Conservation (phyloP, 129 eudicot genomes). For the Erigeron canadensis region DNA sequence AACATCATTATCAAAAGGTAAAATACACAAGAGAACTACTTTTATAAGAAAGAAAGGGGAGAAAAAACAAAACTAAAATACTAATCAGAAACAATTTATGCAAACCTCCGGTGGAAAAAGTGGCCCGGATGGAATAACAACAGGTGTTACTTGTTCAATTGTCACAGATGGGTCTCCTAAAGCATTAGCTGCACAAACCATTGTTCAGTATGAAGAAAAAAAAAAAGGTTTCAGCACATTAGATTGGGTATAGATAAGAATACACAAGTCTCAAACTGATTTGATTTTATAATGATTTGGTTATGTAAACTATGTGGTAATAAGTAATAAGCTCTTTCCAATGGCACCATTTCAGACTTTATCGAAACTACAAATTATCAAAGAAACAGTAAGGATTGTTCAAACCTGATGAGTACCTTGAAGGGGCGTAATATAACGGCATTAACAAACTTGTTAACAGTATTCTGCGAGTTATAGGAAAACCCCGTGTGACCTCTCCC, state of each 20-base stretch:
- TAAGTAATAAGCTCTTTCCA: not conserved
- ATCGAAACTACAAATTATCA: not conserved
- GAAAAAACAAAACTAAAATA: not conserved
- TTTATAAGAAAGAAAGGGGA: constrained; percentile 7
- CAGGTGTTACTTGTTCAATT: constrained; percentile 93
- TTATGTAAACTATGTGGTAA: not conserved
- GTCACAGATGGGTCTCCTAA: constrained; percentile 93
- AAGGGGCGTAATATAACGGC: constrained; percentile 50
- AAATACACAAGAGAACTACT: constrained; percentile 24
- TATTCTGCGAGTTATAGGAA: constrained; percentile 56
- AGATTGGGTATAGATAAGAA: not conserved
- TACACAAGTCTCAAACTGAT: not conserved
- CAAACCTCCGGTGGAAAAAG: constrained; percentile 94
- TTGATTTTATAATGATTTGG: not conserved
- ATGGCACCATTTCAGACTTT: not conserved
- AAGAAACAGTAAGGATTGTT: constrained; percentile 30
- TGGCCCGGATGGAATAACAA: constrained; percentile 65
- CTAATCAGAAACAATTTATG: constrained; percentile 20
- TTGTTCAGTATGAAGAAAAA: not conserved
- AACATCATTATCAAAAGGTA: constrained; percentile 20
- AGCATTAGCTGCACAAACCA: constrained; percentile 62
- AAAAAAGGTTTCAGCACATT: not conserved
- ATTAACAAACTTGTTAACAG: constrained; percentile 54
- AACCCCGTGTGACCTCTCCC: constrained; percentile 40
- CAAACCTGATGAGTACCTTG: constrained; percentile 87